These are phyloP conservation scores for Chimonanthus praecox DNA, from an alignment of 164 flowering plant genomes.

Conservation along the genomic window DNA sequence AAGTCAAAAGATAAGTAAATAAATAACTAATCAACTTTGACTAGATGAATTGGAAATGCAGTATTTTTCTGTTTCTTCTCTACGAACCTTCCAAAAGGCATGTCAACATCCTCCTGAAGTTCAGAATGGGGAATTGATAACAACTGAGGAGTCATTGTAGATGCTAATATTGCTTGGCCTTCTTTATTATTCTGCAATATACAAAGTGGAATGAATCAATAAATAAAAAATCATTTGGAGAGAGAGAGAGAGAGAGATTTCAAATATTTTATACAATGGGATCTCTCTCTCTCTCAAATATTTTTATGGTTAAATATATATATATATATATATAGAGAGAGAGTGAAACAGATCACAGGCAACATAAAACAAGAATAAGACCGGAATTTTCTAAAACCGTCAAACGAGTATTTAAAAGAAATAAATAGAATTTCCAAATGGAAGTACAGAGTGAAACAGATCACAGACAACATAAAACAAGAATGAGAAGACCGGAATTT, in stretches of 20 bases:
- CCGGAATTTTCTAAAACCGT: too few relatives aligned
- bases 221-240: background rate
- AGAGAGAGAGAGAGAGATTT: conserved; percentile 2
- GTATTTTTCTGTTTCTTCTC: background rate
- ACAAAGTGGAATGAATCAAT: background rate
- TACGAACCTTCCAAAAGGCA: conserved; percentile 92
- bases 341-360: too few relatives aligned
- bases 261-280: background rate
- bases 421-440: too few relatives aligned
- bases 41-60: background rate
- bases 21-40: background rate
- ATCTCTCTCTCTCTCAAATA: too few relatives aligned
- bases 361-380: too few relatives aligned
- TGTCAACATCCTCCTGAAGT: conserved; percentile 62
- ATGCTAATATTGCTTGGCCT: conserved; percentile 75
- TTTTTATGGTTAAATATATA: too few relatives aligned
- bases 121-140: conserved; percentile 38
- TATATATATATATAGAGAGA: conserved; percentile 10
- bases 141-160: conserved; percentile 72
- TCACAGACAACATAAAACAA: too few relatives aligned
- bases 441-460: too few relatives aligned
- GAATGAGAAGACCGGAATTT: too few relatives aligned
- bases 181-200: conserved; percentile 60
- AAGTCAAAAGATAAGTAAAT: background rate
- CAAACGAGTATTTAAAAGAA: too few relatives aligned